Conservation (phyloP, 2,329 filamentous ascomycete genomes). For the Diaporthe sp. region DNA sequence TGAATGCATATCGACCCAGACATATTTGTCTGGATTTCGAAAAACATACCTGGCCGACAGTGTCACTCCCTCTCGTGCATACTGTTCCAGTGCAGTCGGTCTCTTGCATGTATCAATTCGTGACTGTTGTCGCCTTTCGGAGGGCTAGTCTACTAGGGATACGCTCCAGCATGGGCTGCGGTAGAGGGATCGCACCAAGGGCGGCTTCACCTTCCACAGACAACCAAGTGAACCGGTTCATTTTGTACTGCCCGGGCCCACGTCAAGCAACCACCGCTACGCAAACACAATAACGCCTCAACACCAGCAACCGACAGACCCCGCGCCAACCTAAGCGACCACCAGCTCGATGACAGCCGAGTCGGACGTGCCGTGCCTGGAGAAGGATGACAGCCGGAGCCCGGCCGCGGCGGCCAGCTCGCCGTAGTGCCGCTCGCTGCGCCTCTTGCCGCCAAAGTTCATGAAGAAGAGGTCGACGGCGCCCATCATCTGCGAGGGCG, state of each 20-base stretch:
- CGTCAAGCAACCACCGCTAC: background rate
- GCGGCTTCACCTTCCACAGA: background rate
- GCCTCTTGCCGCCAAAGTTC: conserved; percentile 46
- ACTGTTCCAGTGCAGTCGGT: background rate
- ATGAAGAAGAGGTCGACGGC: conserved; percentile 47
- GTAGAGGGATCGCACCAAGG: background rate
- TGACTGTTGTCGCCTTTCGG: background rate
- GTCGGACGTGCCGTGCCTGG: conserved; percentile 1
- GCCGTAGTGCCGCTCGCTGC: conserved; percentile 42
- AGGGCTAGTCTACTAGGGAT: background rate
- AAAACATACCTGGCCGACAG: background rate
- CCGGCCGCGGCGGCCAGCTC: conserved; percentile 17
- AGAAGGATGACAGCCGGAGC: conserved; percentile 10
- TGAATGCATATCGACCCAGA: conserved; percentile 27
- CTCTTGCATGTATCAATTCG: too few species aligned
- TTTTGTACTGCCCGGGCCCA: background rate
- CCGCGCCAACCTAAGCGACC: background rate
- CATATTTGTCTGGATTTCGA: background rate
- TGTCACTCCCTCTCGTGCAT: background rate
- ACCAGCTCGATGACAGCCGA: conserved; percentile 28
- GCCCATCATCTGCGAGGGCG: conserved; percentile 42
- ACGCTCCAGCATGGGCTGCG: background rate
- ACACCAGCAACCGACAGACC: background rate
- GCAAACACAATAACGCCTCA: background rate
- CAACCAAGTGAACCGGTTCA: background rate